Conservation (phyloP, 2,329 filamentous ascomycete genomes). For the Sclerotinia borealis region DNA sequence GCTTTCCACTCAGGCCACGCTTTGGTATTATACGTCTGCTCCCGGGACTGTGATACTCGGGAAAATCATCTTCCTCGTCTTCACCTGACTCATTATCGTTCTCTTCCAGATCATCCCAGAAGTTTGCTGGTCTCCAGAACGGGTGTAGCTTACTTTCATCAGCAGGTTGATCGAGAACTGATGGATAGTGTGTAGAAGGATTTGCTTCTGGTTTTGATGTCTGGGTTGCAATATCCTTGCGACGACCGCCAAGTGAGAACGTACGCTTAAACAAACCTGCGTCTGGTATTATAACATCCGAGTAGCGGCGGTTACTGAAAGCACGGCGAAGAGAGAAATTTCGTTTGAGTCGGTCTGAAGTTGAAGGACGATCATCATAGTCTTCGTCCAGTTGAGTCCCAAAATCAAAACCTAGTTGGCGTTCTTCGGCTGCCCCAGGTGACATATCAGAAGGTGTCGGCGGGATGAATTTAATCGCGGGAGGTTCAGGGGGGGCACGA, state of each 20-base stretch:
- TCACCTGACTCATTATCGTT: constrained; percentile 32
- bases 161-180: constrained; percentile 40
- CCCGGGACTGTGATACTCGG: constrained; percentile 35
- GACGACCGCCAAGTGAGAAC: constrained; percentile 28
- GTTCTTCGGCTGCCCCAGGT: constrained; percentile 46
- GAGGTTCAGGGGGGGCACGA: constrained; percentile 50
- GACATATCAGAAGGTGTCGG: constrained; percentile 56
- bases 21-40: constrained; percentile 41
- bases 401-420: constrained; percentile 46
- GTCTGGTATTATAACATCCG: constrained; percentile 43
- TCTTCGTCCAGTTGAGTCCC: constrained; percentile 1
- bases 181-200: constrained; percentile 35
- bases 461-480: constrained; percentile 55
- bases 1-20: constrained; percentile 41
- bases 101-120: constrained; percentile 36
- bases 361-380: constrained; percentile 33
- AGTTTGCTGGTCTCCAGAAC: constrained; percentile 53
- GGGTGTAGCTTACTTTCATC: constrained; percentile 54
- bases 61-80: constrained; percentile 34
- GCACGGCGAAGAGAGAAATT: constrained; percentile 48
- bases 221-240: constrained; percentile 25
- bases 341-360: constrained; percentile 38
- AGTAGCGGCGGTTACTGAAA: constrained; percentile 44
- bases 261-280: constrained; percentile 46
- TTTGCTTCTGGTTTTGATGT: constrained; percentile 25